Conservation (phyloP, 148 eudicot genomes). For the Hydrangea macrophylla region DNA sequence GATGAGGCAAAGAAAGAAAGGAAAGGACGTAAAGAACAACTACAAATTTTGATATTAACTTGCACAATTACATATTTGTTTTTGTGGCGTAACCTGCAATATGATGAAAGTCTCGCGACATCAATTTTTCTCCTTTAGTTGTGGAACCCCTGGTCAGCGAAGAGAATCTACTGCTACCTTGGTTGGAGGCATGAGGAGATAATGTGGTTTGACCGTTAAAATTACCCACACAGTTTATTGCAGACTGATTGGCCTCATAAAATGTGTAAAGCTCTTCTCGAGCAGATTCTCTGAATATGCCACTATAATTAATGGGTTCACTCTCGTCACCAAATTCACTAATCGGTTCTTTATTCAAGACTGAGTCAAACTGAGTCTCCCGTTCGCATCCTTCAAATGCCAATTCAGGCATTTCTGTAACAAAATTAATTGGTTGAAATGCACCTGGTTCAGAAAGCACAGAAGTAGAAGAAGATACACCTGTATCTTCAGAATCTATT, state of each 20-base stretch:
- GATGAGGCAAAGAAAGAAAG: neutral
- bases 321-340: conserved; percentile 24
- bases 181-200: conserved; percentile 28
- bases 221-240: conserved; percentile 20
- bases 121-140: conserved; percentile 21
- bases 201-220: conserved; percentile 27
- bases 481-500: conserved; percentile 20
- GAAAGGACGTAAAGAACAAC: conserved; percentile 5
- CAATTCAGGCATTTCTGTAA: conserved; percentile 16
- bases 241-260: conserved; percentile 35
- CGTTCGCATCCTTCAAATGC: conserved; percentile 16
- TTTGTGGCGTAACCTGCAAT: conserved; percentile 45
- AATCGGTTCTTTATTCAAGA: conserved; percentile 15
- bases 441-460: conserved; percentile 24
- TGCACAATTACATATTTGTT: conserved; percentile 6
- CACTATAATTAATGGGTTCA: conserved; percentile 19
- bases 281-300: conserved; percentile 22
- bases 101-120: conserved; percentile 21
- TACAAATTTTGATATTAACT: conserved; percentile 10
- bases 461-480: conserved; percentile 21
- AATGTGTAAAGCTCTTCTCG: conserved; percentile 59
- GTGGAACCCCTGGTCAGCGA: conserved; percentile 22
- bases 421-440: conserved; percentile 16
- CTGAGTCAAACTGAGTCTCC: conserved; percentile 30
- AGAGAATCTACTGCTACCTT: conserved; percentile 22